Conservation (phyloP, 805 yeast genomes). For the Ogataea nakhonphanomensis region DNA sequence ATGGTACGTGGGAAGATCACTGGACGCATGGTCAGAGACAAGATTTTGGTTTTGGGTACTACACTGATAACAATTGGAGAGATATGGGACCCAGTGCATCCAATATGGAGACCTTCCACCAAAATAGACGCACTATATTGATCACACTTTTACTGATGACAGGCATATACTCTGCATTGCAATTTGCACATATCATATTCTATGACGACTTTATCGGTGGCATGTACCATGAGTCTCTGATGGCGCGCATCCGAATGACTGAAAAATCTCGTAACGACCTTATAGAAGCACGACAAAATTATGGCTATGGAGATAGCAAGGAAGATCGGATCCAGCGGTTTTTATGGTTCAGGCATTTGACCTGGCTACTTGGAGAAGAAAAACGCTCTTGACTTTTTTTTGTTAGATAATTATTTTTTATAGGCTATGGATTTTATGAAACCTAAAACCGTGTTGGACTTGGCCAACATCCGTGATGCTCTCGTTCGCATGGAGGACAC, state of each 20-base stretch:
- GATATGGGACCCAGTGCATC: conserved; percentile 24
- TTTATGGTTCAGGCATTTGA: conserved; percentile 47
- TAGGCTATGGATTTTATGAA: conserved; percentile 72
- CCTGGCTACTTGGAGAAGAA: conserved; percentile 22
- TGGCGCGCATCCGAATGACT: conserved; percentile 29
- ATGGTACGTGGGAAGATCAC: conserved; percentile 32
- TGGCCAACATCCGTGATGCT: conserved; percentile 78
- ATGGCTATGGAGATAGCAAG: conserved; percentile 48
- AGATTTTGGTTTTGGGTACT: conserved; percentile 26
- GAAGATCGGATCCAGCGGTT: conserved; percentile 53
- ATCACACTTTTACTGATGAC: conserved; percentile 26
- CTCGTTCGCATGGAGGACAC: conserved; percentile 95
- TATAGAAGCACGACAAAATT: conserved; percentile 44
- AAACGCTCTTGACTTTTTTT: conserved; percentile 1
- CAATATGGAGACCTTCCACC: conserved; percentile 25
- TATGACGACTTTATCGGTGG: conserved; percentile 34
- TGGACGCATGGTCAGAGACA: conserved; percentile 14
- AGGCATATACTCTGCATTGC: conserved; percentile 28
- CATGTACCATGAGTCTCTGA: conserved; percentile 20
- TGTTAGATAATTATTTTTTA: background rate
- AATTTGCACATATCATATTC: conserved; percentile 28
- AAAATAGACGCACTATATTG: conserved; percentile 29
- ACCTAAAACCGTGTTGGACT: conserved; percentile 77
- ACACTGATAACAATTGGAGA: conserved; percentile 27
- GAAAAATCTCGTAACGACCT: conserved; percentile 41